phyloP scores from a whole-genome alignment of 2,329 filamentous ascomycete species.

The Passalora sequoiae region DNA sequence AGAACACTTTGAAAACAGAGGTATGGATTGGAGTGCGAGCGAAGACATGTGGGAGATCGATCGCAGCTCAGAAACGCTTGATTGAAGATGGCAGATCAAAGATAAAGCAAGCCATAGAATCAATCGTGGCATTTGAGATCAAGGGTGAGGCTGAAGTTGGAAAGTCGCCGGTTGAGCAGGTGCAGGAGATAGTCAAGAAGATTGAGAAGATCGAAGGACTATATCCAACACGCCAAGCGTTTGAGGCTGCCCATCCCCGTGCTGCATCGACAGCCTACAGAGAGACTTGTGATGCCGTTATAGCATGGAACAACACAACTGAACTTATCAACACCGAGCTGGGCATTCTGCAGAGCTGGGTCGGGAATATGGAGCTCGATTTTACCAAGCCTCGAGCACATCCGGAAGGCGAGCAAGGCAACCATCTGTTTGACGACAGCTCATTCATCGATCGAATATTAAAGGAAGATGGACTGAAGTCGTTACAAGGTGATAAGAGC shows the following conservation, averaged over 20 bases:
- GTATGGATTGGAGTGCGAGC: constrained; percentile 87
- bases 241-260: constrained; percentile 69
- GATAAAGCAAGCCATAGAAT: constrained; percentile 71
- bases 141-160: constrained; percentile 89
- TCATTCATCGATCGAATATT: constrained; percentile 91
- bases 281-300: constrained; percentile 79
- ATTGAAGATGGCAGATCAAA: constrained; percentile 76
- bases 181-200: constrained; percentile 81
- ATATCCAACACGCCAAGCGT: constrained; percentile 72
- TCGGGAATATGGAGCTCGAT: constrained; percentile 91
- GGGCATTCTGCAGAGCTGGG: constrained; percentile 87
- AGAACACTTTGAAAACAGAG: constrained; percentile 62
- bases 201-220: constrained; percentile 83
- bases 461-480: constrained; percentile 92
- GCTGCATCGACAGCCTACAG: constrained; percentile 72
- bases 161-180: constrained; percentile 80
- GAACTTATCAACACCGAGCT: constrained; percentile 94
- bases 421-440: constrained; percentile 78
- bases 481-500: constrained; percentile 75
- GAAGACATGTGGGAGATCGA: constrained; percentile 73
- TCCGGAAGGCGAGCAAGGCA: constrained; percentile 55
- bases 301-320: constrained; percentile 96
- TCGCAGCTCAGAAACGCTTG: constrained; percentile 79
- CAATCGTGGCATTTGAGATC: constrained; percentile 88
- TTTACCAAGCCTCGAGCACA: constrained; percentile 71